Base-by-base conservation (phyloP, 257 asterid genomes). In the Rubia yunnanensis region DNA sequence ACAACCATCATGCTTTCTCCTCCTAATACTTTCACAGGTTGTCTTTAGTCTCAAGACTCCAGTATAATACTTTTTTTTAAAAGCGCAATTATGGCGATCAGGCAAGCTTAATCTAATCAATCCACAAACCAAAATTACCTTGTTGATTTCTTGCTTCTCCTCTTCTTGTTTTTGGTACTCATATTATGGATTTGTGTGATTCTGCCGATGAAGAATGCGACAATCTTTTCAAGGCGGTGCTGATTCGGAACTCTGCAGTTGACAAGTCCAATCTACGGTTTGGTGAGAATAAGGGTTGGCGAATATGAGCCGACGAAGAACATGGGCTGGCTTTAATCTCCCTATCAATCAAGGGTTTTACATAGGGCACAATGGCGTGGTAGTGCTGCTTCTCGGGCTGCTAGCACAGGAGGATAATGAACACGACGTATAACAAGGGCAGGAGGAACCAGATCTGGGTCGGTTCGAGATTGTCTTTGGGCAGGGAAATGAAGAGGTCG, bases 131-230 rank as follows among this genome's bases (percentile, higher is more conserved):
- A 17, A 17, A 13, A 56, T 9, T 54, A 11, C 31, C 5, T 2
- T 31, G 10, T 5, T 24, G 44, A 41, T n/a, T 52, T 17, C 30
- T 8, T 10, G 59, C 15, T 70, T 34, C n/a, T n/a, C n/a, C n/a
- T n/a, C n/a, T n/a, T n/a, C n/a, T n/a, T n/a, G n/a, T n/a, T n/a
- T n/a, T n/a, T n/a, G n/a, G n/a, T n/a, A n/a, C 35, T 14, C 11
- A 30, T 10, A 3, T 10, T 30, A 57, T 57, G 62, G 62, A 17
- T 57, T 5, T 84, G 92, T 86, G 72, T 0, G 77, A 79, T 73
- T 84, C 86, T 23, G 81, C 80, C 60, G 97, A 89, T 41, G 97
- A 87, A 52, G 95, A 89, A 79, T 87, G 97, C 60, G 97, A 89
- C 72, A 87, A 87, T 76, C 85, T 89, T 31, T 89, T 87, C 85